phyloP scores from a whole-genome alignment of 108 stramenopile genomes.

The Cylindrotheca closterium region DNA sequence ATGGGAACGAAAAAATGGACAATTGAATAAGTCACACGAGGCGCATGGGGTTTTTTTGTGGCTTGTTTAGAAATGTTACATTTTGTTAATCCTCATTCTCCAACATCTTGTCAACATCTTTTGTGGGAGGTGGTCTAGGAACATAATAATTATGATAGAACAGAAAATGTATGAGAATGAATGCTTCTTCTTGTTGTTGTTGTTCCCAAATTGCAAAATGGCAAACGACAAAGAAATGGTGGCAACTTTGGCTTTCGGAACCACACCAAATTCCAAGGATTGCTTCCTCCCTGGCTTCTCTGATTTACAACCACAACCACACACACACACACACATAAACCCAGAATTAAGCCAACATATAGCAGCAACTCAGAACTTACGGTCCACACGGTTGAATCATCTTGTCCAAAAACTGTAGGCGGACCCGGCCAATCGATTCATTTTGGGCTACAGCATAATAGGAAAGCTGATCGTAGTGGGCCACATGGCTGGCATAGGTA shows the following conservation, averaged over 20 bases:
- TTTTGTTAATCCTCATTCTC: conserved; percentile 10
- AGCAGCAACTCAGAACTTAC: conserved; percentile 21
- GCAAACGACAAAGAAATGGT: too few relatives aligned
- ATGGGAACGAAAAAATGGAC: background rate
- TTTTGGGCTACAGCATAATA: conserved; percentile 98
- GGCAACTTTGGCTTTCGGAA: too few relatives aligned
- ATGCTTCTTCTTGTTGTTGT: too few relatives aligned
- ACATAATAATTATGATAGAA: background rate
- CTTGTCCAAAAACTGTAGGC: conserved; percentile 87
- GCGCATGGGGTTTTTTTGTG: too few relatives aligned
- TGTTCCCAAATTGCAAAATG: too few relatives aligned
- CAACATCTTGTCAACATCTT: conserved; percentile 28
- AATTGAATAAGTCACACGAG: background rate
- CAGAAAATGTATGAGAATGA: background rate
- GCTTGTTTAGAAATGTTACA: too few relatives aligned
- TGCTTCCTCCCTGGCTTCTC: too few relatives aligned
- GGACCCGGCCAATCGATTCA: conserved; percentile 87
- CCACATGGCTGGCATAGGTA: conserved; percentile 91
- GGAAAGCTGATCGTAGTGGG: conserved; percentile 93
- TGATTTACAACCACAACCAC: background rate
- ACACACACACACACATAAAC: too few relatives aligned
- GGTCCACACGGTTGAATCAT: conserved; percentile 85
- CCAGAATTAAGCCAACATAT: too few relatives aligned
- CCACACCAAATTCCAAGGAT: too few relatives aligned
- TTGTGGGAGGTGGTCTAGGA: conserved; percentile 31